Conservation (phyloP, 176 grass and related monocot species). For the Pharus latifolius region DNA sequence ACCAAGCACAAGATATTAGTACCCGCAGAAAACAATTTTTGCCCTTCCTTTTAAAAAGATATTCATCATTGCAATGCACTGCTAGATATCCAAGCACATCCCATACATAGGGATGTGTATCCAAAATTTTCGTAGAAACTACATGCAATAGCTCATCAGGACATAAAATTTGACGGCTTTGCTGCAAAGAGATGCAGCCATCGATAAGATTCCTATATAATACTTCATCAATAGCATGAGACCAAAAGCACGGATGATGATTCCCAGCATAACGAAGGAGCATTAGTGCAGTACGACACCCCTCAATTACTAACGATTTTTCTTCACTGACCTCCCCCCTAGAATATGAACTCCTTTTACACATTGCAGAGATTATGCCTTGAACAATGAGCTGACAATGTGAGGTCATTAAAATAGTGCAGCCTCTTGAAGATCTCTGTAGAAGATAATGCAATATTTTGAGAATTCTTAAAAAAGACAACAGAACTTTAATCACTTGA, state of each 20-base stretch:
- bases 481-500: background rate
- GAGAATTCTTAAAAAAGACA: background rate
- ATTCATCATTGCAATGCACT: constrained; percentile 27
- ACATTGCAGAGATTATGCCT: constrained; percentile 54
- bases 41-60: constrained; percentile 12
- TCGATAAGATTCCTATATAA: constrained; percentile 46
- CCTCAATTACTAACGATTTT: constrained; percentile 51
- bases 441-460: background rate
- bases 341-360: constrained; percentile 16
- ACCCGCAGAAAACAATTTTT: constrained; percentile 22
- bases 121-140: constrained; percentile 29
- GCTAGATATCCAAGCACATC: constrained; percentile 70
- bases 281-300: constrained; percentile 51
- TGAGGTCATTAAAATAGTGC: constrained; percentile 23
- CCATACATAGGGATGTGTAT: constrained; percentile 54
- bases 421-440: constrained; percentile 50
- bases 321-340: constrained; percentile 14
- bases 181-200: constrained; percentile 11
- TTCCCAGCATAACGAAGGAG: constrained; percentile 43
- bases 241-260: constrained; percentile 73
- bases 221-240: constrained; percentile 48
- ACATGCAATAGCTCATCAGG: constrained; percentile 25
- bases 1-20: constrained; percentile 92
- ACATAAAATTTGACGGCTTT: background rate
- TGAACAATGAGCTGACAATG: constrained; percentile 39